Evolutionary conservation across 2,329 filamentous ascomycete genomes (phyloP).

Genomic region (Penicillium sp.): DNA sequence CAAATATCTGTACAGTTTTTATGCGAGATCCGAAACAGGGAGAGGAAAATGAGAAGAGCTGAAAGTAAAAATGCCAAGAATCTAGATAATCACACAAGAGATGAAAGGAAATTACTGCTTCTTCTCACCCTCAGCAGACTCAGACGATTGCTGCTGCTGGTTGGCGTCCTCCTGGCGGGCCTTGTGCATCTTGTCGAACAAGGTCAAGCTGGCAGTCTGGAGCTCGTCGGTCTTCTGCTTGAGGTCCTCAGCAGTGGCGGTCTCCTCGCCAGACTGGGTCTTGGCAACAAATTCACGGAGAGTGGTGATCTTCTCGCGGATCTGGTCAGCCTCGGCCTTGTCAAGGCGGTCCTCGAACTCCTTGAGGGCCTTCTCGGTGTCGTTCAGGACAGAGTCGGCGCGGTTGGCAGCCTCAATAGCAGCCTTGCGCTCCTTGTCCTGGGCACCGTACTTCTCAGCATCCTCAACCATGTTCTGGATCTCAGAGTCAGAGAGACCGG

Average conservation of each 20-base stretch:
- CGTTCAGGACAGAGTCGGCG: constrained; percentile 91
- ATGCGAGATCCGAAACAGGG: constrained; percentile 17
- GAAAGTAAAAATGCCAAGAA: constrained; percentile 7
- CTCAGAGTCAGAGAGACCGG: constrained; percentile 89
- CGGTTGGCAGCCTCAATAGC: constrained; percentile 96
- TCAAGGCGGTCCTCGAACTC: constrained; percentile 94
- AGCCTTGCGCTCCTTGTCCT: constrained; percentile 94
- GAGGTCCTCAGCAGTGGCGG: constrained; percentile 81
- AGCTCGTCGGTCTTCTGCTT: constrained; percentile 99
- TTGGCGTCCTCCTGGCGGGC: constrained; percentile 65
- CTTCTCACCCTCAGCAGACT: constrained; percentile 61
- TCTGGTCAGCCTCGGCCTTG: constrained; percentile 89
- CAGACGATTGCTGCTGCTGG: constrained; percentile 42
- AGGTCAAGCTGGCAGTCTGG: constrained; percentile 88
- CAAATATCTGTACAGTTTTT: constrained; percentile 15
- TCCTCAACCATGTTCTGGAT: constrained; percentile 98
- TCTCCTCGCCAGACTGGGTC: constrained; percentile 89
- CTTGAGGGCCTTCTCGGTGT: constrained; percentile 97
- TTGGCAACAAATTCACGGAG: constrained; percentile 89
- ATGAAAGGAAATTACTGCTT: constrained; percentile 51
- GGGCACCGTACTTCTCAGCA: constrained; percentile 91
- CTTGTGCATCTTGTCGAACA: constrained; percentile 99
- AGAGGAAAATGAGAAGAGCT: constrained; percentile 23
- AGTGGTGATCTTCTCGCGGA: constrained; percentile 85
- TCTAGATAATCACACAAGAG: constrained; percentile 15